These are phyloP conservation scores for Thalassiosira mediterranea DNA, from an alignment of 352 stramenopile genomes.

Conservation along the genomic window DNA sequence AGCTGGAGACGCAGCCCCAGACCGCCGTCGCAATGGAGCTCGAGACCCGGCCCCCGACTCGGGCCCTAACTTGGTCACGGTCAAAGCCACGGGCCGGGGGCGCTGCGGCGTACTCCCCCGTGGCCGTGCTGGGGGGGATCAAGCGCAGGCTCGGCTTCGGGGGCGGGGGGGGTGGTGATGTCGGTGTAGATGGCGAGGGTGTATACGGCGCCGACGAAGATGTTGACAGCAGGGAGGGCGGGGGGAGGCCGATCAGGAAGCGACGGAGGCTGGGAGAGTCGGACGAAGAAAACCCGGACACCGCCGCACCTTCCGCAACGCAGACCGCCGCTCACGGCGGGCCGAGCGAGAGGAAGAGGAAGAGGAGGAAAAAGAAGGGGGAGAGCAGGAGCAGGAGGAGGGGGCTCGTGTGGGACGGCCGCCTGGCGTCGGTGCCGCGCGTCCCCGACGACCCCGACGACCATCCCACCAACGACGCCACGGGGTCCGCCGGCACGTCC, in stretches of 20 bases:
- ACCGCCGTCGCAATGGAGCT: neutral
- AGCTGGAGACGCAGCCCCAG: neutral
- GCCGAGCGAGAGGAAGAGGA: neutral
- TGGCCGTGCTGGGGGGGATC: neutral
- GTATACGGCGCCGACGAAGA: too few species aligned
- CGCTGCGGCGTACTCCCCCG: too few species aligned
- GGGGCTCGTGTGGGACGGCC: constrained; percentile 8
- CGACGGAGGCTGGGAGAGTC: too few species aligned
- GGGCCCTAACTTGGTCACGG: too few species aligned
- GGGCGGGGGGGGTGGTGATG: too few species aligned
- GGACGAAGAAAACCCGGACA: too few species aligned
- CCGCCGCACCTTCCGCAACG: too few species aligned
- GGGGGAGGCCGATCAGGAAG: neutral
- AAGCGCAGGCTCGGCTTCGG: constrained; percentile 5
- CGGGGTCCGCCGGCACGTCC: neutral
- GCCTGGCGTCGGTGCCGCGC: neutral
- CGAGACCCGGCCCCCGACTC: too few species aligned
- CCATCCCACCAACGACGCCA: neutral
- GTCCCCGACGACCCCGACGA: too few species aligned
- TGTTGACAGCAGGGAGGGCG: neutral
- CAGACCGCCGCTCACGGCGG: neutral
- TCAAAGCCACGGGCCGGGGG: too few species aligned
- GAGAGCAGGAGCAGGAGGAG: neutral
- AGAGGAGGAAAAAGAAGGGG: neutral
- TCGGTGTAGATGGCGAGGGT: too few species aligned